phyloP scores from a whole-genome alignment of 1,284 basidiomycete genomes.

The Austropuccinia psidii region DNA sequence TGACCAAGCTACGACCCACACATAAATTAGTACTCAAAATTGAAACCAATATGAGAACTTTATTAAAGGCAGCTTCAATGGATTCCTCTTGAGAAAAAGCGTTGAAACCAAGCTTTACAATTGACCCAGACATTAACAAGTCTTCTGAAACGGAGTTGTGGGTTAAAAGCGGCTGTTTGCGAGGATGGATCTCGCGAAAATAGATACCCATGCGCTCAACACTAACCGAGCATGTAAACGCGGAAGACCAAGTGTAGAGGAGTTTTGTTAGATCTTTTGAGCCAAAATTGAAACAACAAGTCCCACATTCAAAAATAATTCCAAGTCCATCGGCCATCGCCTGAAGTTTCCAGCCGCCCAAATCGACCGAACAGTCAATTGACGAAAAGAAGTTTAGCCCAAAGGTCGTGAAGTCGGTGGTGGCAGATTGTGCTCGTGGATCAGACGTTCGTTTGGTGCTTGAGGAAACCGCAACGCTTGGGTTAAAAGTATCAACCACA shows the following conservation, averaged over 20 bases:
- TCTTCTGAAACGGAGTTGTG: not conserved
- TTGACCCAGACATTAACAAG: constrained; percentile 1
- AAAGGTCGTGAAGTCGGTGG: not conserved
- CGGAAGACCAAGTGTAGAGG: not conserved
- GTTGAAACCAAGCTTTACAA: constrained; percentile 1
- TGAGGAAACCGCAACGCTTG: not conserved
- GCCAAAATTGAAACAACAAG: not conserved
- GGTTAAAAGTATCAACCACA: not conserved
- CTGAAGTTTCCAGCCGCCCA: constrained; percentile 7
- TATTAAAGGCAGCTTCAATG: not conserved
- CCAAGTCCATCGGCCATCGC: constrained; percentile 8
- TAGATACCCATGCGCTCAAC: constrained; percentile 3
- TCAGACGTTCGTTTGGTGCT: not conserved
- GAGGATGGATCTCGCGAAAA: constrained; percentile 9
- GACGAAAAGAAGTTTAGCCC: not conserved
- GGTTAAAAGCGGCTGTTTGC: not conserved
- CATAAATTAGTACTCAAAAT: not conserved
- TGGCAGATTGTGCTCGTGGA: not conserved
- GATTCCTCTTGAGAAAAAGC: not conserved
- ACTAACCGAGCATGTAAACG: not conserved
- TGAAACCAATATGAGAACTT: not conserved
- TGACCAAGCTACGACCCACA: constrained; percentile 24
- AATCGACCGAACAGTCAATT: constrained; percentile 3
- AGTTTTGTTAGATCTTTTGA: not conserved
- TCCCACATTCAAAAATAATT: constrained; percentile 5